Base-by-base conservation (phyloP, 805 yeast species). In the Candida lessepsii region DNA sequence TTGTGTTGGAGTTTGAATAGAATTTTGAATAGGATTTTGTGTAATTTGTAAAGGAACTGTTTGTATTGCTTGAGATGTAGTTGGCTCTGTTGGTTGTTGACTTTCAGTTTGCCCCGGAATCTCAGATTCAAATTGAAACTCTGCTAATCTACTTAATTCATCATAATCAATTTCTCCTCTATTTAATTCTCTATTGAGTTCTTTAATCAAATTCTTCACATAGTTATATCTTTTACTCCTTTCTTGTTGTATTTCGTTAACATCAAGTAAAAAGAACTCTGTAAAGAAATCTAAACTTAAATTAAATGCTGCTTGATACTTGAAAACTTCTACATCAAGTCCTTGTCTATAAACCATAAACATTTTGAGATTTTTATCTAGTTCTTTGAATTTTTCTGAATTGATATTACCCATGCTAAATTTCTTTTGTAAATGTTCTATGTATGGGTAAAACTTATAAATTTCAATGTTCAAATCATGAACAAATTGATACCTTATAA, bases 391-490 rank as follows among this genome's bases (percentile, higher is more conserved):
- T 13, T 31, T 21, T 9, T 10, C 10, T 11, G 32, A 21, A 36
- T 24, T 36, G 1, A 40, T 26, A 11, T 24, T 27, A 3, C 15
- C 14, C 16, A 21, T 28, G 9, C 13, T 25, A 28, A 33, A 42
- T 13, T 34, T 16, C 3, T 15, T 11, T 7, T 33, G 17, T n/a
- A 42, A n/a, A 5, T 34, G 21, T 4, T 17, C 25, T 3, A 29
- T 35, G 37, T 9, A 36, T 26, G n/a, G 29, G 20, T 11, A 13
- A 14, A 38, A 37, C 6, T 13, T 14, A 3, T 29, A 15, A 4
- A 41, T 13, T 37, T 30, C 31, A 3, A 20, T 20, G 29, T 47
- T 47, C 19, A 47, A 35, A 33, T 45, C 44, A 13, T 32, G 14
- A 9, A 39, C 35, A 39, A 35, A 47, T 31, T 45, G 48, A 6